A percentile compares a stretch with the other conserved stretches of the same genome.
Conservation (phyloP, 805 yeast genomes). For the Wickerhamiella shivajii region DNA sequence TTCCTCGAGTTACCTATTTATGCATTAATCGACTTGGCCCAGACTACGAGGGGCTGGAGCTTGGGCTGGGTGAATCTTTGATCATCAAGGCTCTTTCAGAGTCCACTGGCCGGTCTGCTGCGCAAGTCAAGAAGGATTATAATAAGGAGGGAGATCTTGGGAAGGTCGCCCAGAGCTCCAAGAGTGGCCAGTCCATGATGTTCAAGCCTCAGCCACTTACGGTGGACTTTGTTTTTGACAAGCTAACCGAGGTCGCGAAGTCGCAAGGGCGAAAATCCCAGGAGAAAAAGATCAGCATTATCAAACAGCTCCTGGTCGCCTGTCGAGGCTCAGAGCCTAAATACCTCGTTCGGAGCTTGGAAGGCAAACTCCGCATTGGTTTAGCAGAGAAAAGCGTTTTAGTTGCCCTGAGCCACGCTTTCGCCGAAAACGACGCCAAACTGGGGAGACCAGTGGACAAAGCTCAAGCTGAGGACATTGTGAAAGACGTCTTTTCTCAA, state of each 20-base stretch:
- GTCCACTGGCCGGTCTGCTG: constrained; percentile 67
- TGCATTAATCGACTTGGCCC: constrained; percentile 87
- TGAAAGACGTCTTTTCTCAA: constrained; percentile 78
- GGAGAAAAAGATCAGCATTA: constrained; percentile 55
- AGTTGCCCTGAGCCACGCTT: constrained; percentile 70
- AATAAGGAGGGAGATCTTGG: constrained; percentile 84
- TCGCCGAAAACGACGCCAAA: constrained; percentile 43
- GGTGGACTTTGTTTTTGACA: constrained; percentile 56
- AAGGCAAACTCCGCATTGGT: constrained; percentile 86
- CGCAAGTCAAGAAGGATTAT: constrained; percentile 60
- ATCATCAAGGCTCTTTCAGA: constrained; percentile 79
- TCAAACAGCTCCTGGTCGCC: constrained; percentile 72
- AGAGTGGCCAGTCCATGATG: constrained; percentile 82
- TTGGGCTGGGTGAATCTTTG: constrained; percentile 86
- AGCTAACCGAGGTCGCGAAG: constrained; percentile 62
- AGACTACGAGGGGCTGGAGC: constrained; percentile 86
- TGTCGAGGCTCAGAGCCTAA: constrained; percentile 82
- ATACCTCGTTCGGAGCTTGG: constrained; percentile 74
- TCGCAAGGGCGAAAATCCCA: constrained; percentile 75
- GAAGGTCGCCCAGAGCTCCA: constrained; percentile 66
- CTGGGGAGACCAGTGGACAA: constrained; percentile 28
- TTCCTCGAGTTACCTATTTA: constrained; percentile 63
- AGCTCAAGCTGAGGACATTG: constrained; percentile 49
- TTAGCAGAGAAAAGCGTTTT: constrained; percentile 88
- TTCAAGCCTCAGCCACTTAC: constrained; percentile 77